Conservation (phyloP, 2,329 filamentous ascomycete genomes). For the Taxawa tesnikishii region DNA sequence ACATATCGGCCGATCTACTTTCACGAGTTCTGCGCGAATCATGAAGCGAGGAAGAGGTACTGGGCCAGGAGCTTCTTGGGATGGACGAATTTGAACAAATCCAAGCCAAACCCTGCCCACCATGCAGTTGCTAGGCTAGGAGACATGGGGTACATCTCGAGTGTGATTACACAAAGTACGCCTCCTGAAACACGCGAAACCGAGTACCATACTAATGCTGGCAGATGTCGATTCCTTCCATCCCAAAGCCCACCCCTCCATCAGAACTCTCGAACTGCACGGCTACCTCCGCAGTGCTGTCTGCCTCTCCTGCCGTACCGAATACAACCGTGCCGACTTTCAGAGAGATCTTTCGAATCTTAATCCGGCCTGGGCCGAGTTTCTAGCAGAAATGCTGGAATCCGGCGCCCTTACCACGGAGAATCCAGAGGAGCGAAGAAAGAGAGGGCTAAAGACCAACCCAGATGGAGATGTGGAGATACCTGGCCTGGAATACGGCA, state of each 20-base stretch:
- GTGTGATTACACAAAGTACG: slow-evolving; percentile 73
- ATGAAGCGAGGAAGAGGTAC: slow-evolving; percentile 82
- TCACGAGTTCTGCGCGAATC: slow-evolving; percentile 70
- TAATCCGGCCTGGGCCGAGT: slow-evolving; percentile 76
- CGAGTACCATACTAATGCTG: neutral
- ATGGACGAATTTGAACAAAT: slow-evolving; percentile 70
- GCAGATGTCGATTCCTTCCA: slow-evolving; percentile 88
- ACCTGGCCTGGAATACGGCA: slow-evolving; percentile 74
- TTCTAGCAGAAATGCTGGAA: slow-evolving; percentile 59
- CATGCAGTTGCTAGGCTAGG: slow-evolving; percentile 63
- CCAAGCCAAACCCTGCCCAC: slow-evolving; percentile 71
- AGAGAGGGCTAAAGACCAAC: slow-evolving; percentile 67
- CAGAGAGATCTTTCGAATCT: slow-evolving; percentile 63
- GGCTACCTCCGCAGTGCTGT: slow-evolving; percentile 74
- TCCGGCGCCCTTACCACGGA: slow-evolving; percentile 68
- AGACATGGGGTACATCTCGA: slow-evolving; percentile 57
- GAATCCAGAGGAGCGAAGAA: slow-evolving; percentile 55
- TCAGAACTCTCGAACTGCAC: slow-evolving; percentile 76
- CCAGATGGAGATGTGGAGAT: slow-evolving; percentile 92
- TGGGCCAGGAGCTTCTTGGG: slow-evolving; percentile 93
- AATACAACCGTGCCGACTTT: slow-evolving; percentile 60
- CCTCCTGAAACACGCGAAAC: no score
- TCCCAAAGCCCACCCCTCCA: slow-evolving; percentile 56
- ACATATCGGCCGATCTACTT: slow-evolving; percentile 86
- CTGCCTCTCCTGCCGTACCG: slow-evolving; percentile 65